Conservation (phyloP, 2,329 filamentous ascomycete genomes). For the Fusarium oxysporum region DNA sequence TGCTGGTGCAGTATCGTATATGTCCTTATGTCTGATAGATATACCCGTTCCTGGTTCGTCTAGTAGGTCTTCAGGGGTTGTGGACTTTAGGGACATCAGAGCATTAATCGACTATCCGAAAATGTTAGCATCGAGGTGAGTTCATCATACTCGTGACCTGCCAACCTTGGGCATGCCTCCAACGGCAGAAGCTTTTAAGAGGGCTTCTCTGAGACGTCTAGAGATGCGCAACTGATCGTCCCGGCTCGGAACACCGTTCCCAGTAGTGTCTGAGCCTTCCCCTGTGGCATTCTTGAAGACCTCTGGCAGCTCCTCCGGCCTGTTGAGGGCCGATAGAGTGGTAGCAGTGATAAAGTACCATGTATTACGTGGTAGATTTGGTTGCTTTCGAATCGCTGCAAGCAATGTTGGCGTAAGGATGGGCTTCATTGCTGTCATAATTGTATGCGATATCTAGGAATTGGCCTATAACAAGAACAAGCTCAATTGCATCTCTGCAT, state of each 20-base stretch:
- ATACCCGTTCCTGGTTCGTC: conserved; percentile 15
- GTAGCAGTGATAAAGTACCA: conserved; percentile 45
- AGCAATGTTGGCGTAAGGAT: conserved; percentile 41
- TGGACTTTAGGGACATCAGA: conserved; percentile 37
- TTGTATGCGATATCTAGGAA: background rate
- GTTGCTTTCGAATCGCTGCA: conserved; percentile 36
- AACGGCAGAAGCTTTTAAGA: conserved; percentile 43
- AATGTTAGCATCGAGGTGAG: conserved; percentile 7
- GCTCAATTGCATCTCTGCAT: background rate
- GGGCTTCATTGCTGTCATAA: conserved; percentile 27
- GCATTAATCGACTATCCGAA: conserved; percentile 41
- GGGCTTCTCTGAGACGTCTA: conserved; percentile 41
- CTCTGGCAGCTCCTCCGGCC: conserved; percentile 39
- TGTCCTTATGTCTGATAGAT: conserved; percentile 28
- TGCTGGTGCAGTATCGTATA: conserved; percentile 31
- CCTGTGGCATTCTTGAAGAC: conserved; percentile 31
- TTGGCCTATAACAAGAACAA: background rate
- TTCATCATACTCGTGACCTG: background rate
- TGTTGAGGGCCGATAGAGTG: conserved; percentile 40
- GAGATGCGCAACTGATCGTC: conserved; percentile 38
- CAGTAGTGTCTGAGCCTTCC: background rate
- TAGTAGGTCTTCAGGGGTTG: conserved; percentile 41
- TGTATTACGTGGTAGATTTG: conserved; percentile 40
- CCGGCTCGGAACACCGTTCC: background rate
- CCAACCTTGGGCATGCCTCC: conserved; percentile 44